phyloP scores from a whole-genome alignment of 306 rosid species.

The Sechiopsis laciniata region DNA sequence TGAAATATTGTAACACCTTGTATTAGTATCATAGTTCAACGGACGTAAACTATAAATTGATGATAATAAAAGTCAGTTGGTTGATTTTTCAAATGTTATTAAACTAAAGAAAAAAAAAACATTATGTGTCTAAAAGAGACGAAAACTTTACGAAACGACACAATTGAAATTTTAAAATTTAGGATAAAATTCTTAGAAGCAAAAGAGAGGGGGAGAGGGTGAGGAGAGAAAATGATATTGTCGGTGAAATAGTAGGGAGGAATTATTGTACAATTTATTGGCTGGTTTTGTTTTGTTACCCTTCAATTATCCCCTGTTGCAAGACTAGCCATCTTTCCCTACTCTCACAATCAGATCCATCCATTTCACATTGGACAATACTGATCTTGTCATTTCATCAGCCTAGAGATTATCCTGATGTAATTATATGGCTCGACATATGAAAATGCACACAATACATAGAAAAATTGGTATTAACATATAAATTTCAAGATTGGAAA shows the following conservation, averaged over 20 bases:
- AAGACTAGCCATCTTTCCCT: not conserved
- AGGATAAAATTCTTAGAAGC: not conserved
- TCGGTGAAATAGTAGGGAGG: not conserved
- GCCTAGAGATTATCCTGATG: not conserved
- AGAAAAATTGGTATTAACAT: not conserved
- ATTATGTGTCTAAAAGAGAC: no score
- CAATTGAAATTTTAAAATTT: not conserved
- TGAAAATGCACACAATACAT: no score
- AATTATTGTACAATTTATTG: conserved; percentile 3
- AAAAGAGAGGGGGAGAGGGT: not conserved
- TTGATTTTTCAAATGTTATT: no score
- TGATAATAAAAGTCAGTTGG: no score
- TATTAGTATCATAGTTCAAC: no score
- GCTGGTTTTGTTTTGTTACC: not conserved
- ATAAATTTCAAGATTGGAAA: not conserved
- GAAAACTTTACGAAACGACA: not conserved
- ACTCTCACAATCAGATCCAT: conserved; percentile 12
- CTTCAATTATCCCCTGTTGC: not conserved
- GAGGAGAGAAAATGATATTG: not conserved
- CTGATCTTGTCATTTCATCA: not conserved
- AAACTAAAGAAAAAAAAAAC: no score
- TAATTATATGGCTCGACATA: not conserved
- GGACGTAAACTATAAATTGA: no score
- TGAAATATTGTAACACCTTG: no score
- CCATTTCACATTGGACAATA: not conserved